These are phyloP conservation scores for Capsicum baccatum DNA, from an alignment of 257 asterid species.

Conservation along the genomic window DNA sequence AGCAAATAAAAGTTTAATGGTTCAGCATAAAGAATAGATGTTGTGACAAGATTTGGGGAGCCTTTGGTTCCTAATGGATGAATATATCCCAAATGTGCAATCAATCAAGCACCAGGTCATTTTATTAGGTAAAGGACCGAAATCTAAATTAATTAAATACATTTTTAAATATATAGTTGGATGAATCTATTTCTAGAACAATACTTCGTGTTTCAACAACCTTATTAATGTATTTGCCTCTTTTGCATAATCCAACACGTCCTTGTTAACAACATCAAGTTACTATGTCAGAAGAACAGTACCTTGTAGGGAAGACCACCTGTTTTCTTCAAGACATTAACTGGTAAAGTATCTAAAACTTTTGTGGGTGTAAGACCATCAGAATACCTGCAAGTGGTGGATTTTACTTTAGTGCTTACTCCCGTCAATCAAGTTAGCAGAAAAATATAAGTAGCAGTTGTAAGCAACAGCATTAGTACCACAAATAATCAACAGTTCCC, in stretches of 20 bases:
- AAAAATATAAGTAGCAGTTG: not conserved
- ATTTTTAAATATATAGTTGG: too few relatives aligned
- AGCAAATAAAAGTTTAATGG: not conserved
- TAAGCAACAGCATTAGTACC: conserved; percentile 31
- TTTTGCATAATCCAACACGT: not conserved
- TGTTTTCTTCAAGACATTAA: conserved; percentile 38
- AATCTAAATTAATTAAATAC: not conserved
- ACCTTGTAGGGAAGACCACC: conserved; percentile 50
- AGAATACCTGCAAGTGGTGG: conserved; percentile 39
- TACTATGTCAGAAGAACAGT: conserved; percentile 13
- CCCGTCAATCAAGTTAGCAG: not conserved
- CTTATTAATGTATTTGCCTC: not conserved
- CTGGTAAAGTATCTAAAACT: conserved; percentile 48
- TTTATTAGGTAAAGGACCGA: not conserved
- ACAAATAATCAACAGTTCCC: conserved; percentile 54
- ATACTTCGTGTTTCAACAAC: not conserved
- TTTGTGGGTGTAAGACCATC: conserved; percentile 45
- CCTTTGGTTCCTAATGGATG: not conserved
- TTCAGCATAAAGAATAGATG: not conserved
- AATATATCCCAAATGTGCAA: not conserved
- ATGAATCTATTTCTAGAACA: not conserved
- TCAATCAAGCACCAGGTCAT: not conserved
- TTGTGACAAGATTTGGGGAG: not conserved
- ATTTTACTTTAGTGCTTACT: not conserved
- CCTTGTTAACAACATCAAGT: not conserved